Evolutionary conservation across 305 asterid genomes (phyloP), one percentile per base, ranked within the genome.

Genomic region (Solanum hybrid): DNA sequence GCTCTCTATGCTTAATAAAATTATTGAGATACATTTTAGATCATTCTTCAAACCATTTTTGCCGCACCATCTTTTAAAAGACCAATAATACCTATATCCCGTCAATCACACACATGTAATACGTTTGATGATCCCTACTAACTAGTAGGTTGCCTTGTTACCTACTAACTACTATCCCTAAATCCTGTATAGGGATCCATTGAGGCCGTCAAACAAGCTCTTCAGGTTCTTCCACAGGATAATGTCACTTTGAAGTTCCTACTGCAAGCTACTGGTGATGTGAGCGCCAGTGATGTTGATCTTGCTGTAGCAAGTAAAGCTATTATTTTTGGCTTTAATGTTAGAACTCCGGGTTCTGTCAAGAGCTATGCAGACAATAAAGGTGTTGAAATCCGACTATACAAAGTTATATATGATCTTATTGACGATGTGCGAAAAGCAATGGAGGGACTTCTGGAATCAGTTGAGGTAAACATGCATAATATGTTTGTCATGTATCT

Each of bases 371-470:
- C 99, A 39, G 97, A 95, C 38, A 94, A 92, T 92, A 95, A 91
- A 91, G 89, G 92, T 86, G 97, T 97, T 87, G 99, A 97, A 93
- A 95, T 97, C 72, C 95, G 99, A 89, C 88, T 94, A 13, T 97
- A 95, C 90, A 96, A 86, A 95, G 96, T 97, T 85, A 97, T 97
- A 90, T 97, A 97, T 78, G 99, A 97, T 75, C 98, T 98, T 92
- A 94, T 98, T 91, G 99, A 98, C 85, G 99, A 98, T 88, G 95
- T 98, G 84, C 92, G 99, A 57, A 96, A 92, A 14, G 98, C 98
- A 78, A 98, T 98, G 99, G 99, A 98, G 94, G 98, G 98, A 80
- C 98, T 97, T 91, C 94, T 98, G 90, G 99, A 97, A 84, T 78
- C 95, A 32, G 98, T 97, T 22, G 98, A 98, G 99, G 99, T 98